A percentile compares a stretch with the other conserved stretches of the same genome.
phyloP scores from a whole-genome alignment of 768 basidiomycete species.

The Symmetrospora coprosmae region DNA sequence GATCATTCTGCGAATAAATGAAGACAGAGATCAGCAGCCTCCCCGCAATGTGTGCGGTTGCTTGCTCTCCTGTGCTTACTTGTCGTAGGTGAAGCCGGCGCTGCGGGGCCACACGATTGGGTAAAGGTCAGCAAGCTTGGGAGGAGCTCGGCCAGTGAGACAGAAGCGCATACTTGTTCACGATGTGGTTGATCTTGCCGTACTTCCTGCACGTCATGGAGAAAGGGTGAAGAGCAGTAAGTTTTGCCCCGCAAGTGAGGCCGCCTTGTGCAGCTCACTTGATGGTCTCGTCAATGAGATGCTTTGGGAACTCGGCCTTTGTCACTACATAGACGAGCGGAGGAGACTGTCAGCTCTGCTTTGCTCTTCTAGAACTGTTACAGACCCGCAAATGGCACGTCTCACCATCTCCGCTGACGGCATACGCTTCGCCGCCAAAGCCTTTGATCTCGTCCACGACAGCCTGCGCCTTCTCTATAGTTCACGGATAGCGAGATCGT shows the following conservation, averaged over 20 bases:
- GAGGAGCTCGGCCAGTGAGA: background rate
- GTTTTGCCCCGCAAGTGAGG: background rate
- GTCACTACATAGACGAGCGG: slow-evolving; percentile 38
- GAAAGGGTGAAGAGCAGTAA: background rate
- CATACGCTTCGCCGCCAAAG: slow-evolving; percentile 56
- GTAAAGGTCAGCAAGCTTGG: background rate
- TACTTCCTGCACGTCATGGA: slow-evolving; percentile 45
- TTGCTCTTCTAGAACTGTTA: too few species aligned
- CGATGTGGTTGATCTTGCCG: slow-evolving; percentile 72
- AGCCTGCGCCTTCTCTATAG: slow-evolving; percentile 11
- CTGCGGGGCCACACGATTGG: too few species aligned
- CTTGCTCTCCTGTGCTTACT: background rate
- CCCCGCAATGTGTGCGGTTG: background rate
- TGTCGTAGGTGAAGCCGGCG: slow-evolving; percentile 12
- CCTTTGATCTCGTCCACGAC: slow-evolving; percentile 22
- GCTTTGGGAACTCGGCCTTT: slow-evolving; percentile 68
- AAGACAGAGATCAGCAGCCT: background rate
- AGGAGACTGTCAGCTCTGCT: background rate
- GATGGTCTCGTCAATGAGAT: slow-evolving; percentile 59
- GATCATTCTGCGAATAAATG: slow-evolving; percentile 52
- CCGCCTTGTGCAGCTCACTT: slow-evolving; percentile 42
- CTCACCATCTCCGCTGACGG: slow-evolving; percentile 54
- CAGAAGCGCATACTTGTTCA: slow-evolving; percentile 52
- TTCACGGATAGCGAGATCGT: background rate
- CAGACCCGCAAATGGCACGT: too few species aligned